A percentile compares a stretch with the other conserved stretches of the same genome.
Evolutionary conservation across 2,329 filamentous ascomycete species (phyloP).

Genomic region (Camptophora hylomeconis): DNA sequence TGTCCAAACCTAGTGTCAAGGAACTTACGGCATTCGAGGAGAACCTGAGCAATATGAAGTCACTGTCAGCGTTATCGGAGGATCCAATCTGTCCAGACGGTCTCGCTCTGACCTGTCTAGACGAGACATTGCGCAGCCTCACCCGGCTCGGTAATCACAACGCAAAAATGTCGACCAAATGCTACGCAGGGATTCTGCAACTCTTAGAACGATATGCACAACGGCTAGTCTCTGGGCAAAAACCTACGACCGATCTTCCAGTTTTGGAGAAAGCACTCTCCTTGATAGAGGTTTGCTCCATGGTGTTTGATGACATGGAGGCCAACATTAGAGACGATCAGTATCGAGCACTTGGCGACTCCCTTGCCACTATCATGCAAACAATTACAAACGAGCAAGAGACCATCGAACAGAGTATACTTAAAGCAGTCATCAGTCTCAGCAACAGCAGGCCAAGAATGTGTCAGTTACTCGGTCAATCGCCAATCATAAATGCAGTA

Average conservation of each 20-base stretch:
- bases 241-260: constrained; percentile 1
- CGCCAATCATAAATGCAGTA: constrained; percentile 25
- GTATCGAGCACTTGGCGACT: constrained; percentile 7
- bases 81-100: constrained; percentile 6
- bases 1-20: constrained; percentile 11
- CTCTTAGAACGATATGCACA: constrained; percentile 1
- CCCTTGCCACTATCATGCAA: constrained; percentile 8
- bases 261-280: too few relatives aligned
- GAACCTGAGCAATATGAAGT: constrained; percentile 1
- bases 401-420: constrained; percentile 26
- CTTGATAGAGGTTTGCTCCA: constrained; percentile 1
- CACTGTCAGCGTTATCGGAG: constrained; percentile 1
- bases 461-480: constrained; percentile 51
- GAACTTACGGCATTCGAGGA: constrained; percentile 12
- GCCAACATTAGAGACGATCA: not conserved
- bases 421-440: constrained; percentile 69
- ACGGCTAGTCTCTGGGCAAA: not conserved
- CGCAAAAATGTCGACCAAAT: not conserved
- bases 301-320: constrained; percentile 1
- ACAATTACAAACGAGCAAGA: constrained; percentile 6
- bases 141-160: constrained; percentile 7
- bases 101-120: constrained; percentile 8
- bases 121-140: constrained; percentile 12
- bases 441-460: constrained; percentile 67
- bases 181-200: not conserved